Evolutionary conservation across 129 eudicot genomes (phyloP), one percentile per base, ranked within the genome.

Genomic region (Rutidosis leptorrhynchoides): DNA sequence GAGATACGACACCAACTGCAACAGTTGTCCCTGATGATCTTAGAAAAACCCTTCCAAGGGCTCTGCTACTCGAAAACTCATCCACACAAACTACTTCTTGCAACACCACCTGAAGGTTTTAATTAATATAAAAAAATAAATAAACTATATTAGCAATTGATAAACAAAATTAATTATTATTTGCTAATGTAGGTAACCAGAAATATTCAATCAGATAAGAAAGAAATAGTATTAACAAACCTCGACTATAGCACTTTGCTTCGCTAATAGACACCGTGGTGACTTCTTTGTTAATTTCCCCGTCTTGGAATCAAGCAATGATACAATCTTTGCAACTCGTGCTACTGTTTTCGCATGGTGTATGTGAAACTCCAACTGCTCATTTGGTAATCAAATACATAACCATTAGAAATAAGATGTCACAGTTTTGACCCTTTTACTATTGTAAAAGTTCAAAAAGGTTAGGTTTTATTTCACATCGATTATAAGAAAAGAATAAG

Each of bases 181-280:
- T n/a, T n/a, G n/a, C n/a, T n/a, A n/a, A n/a, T n/a, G n/a, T n/a
- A n/a, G n/a, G n/a, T 2, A 12, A 40, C 11, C 1, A 17, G 23
- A 6, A n/a, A 4, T 19, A 8, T 12, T 33, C 11, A 1, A 37
- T 29, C 6, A 8, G 52, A 40, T 12, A 19, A 37, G 30, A n/a
- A n/a, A 23, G 19, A 15, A n/a, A 7, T 25, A 46, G 6, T 32
- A 23, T 15, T 22, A 28, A 83, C 83, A 21, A 74, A 94, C 99
- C 99, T 89, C 95, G 57, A 94, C 58, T 11, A 89, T 73, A 0
- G 99, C 99, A 78, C 85, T 89, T 80, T 94, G 99, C 85, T 89
- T 94, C 56, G 99, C 64, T 67, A 86, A 51, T 28, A 94, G 75
- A 76, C 84, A 81, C 27, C 99, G 80, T 12, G 99, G 99, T 27